A percentile compares a stretch with the other conserved stretches of the same genome.
phyloP scores from a whole-genome alignment of 345 rosid genomes.

The Lepidium didymum region DNA sequence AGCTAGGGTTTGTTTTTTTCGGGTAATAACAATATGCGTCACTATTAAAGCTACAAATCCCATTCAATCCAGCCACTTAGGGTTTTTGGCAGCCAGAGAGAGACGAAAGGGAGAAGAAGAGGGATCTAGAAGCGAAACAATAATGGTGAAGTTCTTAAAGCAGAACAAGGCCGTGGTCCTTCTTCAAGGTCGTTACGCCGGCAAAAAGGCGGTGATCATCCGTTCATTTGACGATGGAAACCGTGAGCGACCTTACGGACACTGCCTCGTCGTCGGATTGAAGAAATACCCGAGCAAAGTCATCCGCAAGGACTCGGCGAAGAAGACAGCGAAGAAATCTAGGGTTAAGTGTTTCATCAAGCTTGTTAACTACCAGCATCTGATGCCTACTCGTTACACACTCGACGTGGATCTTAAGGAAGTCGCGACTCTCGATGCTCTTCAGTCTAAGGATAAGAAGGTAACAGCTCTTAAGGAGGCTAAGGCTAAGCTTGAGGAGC shows the following conservation, averaged over 20 bases:
- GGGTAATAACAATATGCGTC: background rate
- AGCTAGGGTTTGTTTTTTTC: constrained; percentile 1
- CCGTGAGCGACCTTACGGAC: constrained; percentile 47
- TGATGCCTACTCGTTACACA: constrained; percentile 60
- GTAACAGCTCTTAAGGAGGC: constrained; percentile 43
- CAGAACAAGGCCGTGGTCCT: constrained; percentile 49
- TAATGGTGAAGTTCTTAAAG: constrained; percentile 32
- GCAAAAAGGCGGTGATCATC: constrained; percentile 48
- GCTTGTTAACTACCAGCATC: constrained; percentile 51
- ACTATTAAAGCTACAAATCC: constrained; percentile 8
- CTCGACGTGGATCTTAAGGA: constrained; percentile 58
- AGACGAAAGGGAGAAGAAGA: constrained; percentile 1
- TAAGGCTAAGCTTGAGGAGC: constrained; percentile 49
- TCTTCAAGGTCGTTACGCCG: constrained; percentile 56
- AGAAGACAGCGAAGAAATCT: constrained; percentile 57
- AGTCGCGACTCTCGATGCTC: constrained; percentile 30
- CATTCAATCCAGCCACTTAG: background rate
- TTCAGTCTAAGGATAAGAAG: constrained; percentile 46
- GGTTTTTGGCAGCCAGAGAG: constrained; percentile 12
- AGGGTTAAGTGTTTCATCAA: constrained; percentile 51
- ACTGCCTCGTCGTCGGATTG: constrained; percentile 52
- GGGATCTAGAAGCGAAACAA: background rate
- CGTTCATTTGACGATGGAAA: constrained; percentile 41
- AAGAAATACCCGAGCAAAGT: constrained; percentile 54
- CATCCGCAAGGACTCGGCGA: constrained; percentile 44